Base-by-base conservation (phyloP, 2,329 filamentous ascomycete species). In the Bipolaris sorokiniana region DNA sequence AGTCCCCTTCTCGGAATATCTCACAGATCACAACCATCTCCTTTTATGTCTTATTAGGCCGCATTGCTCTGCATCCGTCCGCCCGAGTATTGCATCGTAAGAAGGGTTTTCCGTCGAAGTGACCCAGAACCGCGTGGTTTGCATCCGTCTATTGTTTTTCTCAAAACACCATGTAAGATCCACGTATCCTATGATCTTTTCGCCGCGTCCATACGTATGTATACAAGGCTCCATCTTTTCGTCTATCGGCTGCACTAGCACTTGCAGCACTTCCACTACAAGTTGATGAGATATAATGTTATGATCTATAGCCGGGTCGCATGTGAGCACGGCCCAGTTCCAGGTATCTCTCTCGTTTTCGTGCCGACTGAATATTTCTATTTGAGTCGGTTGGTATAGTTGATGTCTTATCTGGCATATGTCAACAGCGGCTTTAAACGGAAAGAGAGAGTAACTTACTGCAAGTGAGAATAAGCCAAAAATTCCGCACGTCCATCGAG, bases 1-100 rank as follows among this genome's bases (percentile, higher is more conserved):
- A 16, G 16, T 9, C 9, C n/a, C n/a, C n/a, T 9, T 18, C 9
- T n/a, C 15, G 6, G 2, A 23, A 15, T 1, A 7, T 28, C 22
- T 18, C 9, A 31, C 23, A 7, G n/a, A 45, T n/a, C 6, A 31
- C 41, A 45, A 18, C 13, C 13, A n/a, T 28, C 36, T 33, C 38
- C 36, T 33, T 34, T 40, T 34, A 10, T 13, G 10, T 33, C 10
- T 50, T 13, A 31, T n/a, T 2, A 50, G 37, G 16, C 48, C 48
- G 7, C 36, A 50, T 40, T 34, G 23, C 15, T 50, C 48, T 41
- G 26, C 48, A 22, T 50, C 48, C 13, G 4, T n/a, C 28, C 36
- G 37, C 18, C 48, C 48, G 16, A 50, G 37, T 7, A 50, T n/a
- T 13, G n/a, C 48, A 50, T 50, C 37, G 48, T 50, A 50, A 3